Percentiles rank a stretch among this genome's conserved stretches.
Conservation (phyloP, 371 early-diverging fungal genomes). For the Coemansia sp. region DNA sequence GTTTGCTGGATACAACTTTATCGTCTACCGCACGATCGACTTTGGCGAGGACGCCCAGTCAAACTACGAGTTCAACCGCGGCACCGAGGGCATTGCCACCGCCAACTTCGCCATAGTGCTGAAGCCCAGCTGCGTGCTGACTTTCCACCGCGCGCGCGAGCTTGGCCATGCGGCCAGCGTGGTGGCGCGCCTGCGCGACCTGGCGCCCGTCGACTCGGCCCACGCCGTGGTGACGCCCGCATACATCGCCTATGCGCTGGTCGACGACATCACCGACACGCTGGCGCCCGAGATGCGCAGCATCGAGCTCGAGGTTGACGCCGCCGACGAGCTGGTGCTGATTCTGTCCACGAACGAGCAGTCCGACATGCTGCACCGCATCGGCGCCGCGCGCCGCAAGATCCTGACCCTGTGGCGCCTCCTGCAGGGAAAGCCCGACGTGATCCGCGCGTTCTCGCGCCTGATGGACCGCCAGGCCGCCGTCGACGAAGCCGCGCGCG, state of each 20-base stretch:
- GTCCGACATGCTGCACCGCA: constrained; percentile 81
- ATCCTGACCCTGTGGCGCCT: constrained; percentile 73
- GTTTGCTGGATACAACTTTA: constrained; percentile 47
- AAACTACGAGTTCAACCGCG: constrained; percentile 43
- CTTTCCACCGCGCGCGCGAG: constrained; percentile 40
- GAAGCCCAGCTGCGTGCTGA: constrained; percentile 43
- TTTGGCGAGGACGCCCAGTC: constrained; percentile 31
- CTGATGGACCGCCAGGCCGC: constrained; percentile 58
- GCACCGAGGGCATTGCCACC: constrained; percentile 36
- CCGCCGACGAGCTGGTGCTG: constrained; percentile 86
- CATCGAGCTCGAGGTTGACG: constrained; percentile 82
- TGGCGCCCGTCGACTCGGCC: constrained; percentile 5
- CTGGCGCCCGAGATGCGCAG: constrained; percentile 73
- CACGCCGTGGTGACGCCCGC: constrained; percentile 34
- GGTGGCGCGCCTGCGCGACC: constrained; percentile 19
- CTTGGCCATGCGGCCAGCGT: constrained; percentile 22
- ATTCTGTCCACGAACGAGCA: constrained; percentile 86
- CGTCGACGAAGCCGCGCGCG: constrained; percentile 2
- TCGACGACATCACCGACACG: constrained; percentile 79
- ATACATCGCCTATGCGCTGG: constrained; percentile 58
- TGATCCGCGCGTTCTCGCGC: constrained; percentile 74
- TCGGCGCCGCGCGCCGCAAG: constrained; percentile 76
- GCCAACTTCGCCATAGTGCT: constrained; percentile 40
- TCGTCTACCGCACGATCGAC: constrained; percentile 47
- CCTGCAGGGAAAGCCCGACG: constrained; percentile 73